These are phyloP conservation scores for Agrocybe chaxingu DNA, from an alignment of 768 basidiomycete genomes.

Conservation along the genomic window DNA sequence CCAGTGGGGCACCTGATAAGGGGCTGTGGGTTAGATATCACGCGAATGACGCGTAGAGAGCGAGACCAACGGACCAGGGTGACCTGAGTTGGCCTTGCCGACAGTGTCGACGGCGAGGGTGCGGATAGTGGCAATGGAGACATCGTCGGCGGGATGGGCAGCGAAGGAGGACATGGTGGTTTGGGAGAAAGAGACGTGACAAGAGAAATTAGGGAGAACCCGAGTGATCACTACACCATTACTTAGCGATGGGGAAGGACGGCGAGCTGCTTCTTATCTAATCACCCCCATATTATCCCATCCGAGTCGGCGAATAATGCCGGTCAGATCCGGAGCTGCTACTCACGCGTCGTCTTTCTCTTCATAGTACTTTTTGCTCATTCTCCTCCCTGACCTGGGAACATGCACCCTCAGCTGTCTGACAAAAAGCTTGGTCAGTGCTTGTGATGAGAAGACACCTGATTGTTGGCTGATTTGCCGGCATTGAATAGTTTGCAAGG, in stretches of 20 bases:
- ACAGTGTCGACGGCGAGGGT: constrained; percentile 76
- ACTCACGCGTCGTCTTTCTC: constrained; percentile 4
- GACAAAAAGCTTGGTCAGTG: constrained; percentile 57
- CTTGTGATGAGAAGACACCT: constrained; percentile 3
- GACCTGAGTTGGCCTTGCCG: constrained; percentile 89
- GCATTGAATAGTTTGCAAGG: constrained; percentile 54
- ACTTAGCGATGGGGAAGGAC: constrained; percentile 1
- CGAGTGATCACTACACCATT: constrained; percentile 1
- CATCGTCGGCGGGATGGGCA: constrained; percentile 44
- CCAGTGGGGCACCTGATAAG: constrained; percentile 82
- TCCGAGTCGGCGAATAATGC: constrained; percentile 10
- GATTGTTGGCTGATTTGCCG: no score
- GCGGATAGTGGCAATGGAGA: constrained; percentile 70
- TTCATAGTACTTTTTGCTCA: neutral
- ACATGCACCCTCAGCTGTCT: constrained; percentile 71
- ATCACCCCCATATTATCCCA: constrained; percentile 13
- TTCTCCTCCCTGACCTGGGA: constrained; percentile 1
- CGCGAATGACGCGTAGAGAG: constrained; percentile 5
- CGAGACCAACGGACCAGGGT: constrained; percentile 59
- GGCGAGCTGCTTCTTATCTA: constrained; percentile 14
- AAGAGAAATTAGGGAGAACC: constrained; percentile 11
- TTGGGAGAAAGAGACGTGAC: constrained; percentile 17
- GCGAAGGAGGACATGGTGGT: constrained; percentile 40
- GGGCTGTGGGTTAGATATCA: constrained; percentile 11
- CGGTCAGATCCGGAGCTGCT: constrained; percentile 7